phyloP scores from a whole-genome alignment of 2,329 filamentous ascomycete species.

The Mycogone perniciosa region DNA sequence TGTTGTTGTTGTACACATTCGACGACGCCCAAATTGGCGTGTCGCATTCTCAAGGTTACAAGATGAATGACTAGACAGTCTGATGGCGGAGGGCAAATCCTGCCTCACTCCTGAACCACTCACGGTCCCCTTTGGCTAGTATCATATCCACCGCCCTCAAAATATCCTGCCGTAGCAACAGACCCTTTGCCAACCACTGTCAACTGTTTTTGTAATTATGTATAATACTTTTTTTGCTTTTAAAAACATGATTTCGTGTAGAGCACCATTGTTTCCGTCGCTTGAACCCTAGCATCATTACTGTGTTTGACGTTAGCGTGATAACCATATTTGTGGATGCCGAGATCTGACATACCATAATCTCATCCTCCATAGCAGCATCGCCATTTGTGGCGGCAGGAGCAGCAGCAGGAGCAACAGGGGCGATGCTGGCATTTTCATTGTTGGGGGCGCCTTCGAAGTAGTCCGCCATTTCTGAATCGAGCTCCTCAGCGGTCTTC shows the following conservation, averaged over 20 bases:
- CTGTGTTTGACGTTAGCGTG: neutral
- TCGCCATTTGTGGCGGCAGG: slow-evolving; percentile 45
- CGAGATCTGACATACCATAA: slow-evolving; percentile 34
- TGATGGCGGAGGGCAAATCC: neutral
- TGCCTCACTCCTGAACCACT: neutral
- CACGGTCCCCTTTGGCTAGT: too few relatives aligned
- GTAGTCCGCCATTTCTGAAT: slow-evolving; percentile 97
- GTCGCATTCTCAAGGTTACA: neutral
- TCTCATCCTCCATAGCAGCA: slow-evolving; percentile 62
- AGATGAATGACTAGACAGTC: neutral
- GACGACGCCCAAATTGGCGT: neutral
- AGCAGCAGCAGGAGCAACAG: slow-evolving; percentile 37
- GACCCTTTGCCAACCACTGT: neutral
- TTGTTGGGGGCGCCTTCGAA: slow-evolving; percentile 53
- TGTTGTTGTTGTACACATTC: slow-evolving; percentile 1
- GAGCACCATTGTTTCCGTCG: slow-evolving; percentile 1
- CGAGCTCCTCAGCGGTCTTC: slow-evolving; percentile 93
- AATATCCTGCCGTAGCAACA: neutral
- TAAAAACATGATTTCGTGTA: slow-evolving; percentile 18
- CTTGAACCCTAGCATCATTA: slow-evolving; percentile 4
- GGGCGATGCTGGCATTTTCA: slow-evolving; percentile 40
- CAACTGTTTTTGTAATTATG: slow-evolving; percentile 6
- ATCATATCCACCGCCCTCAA: neutral
- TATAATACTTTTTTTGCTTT: slow-evolving; percentile 19
- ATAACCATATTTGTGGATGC: neutral